Conservation (phyloP, 257 asterid species). For the Ligustrum vulgare region DNA sequence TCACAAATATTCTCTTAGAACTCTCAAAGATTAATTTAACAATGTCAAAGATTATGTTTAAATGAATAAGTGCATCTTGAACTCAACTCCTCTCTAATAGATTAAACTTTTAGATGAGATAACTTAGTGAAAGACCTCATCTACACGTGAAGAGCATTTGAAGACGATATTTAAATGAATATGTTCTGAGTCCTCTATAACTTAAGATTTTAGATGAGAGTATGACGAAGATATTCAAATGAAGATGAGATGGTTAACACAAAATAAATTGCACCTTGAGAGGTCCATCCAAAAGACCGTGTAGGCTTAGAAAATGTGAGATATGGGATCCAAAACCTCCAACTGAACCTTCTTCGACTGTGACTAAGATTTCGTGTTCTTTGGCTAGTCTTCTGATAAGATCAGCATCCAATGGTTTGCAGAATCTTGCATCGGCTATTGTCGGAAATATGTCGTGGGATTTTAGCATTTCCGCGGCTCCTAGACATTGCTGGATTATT, state of each 20-base stretch:
- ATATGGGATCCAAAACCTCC: slow-evolving; percentile 58
- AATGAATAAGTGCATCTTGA: neutral
- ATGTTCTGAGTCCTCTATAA: too few relatives aligned
- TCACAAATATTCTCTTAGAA: too few relatives aligned
- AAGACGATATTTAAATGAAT: neutral
- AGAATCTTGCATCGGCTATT: slow-evolving; percentile 50
- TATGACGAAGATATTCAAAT: too few relatives aligned
- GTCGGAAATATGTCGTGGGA: slow-evolving; percentile 32
- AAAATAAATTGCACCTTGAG: slow-evolving; percentile 30
- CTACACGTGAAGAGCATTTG: neutral
- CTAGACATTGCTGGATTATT: slow-evolving; percentile 44
- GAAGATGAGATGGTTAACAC: neutral
- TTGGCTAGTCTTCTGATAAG: slow-evolving; percentile 43
- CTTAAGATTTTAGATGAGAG: neutral
- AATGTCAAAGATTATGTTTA: too few relatives aligned
- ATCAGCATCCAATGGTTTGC: slow-evolving; percentile 50
- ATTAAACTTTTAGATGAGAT: neutral
- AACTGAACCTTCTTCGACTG: slow-evolving; percentile 50
- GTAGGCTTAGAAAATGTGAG: slow-evolving; percentile 42
- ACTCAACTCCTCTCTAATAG: neutral
- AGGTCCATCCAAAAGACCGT: slow-evolving; percentile 45
- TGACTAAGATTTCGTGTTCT: slow-evolving; percentile 48
- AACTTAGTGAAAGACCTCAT: neutral
- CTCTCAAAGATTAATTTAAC: too few relatives aligned
- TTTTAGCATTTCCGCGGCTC: slow-evolving; percentile 40